These are phyloP conservation scores for Candida maltosa DNA, from an alignment of 805 yeast genomes.

Conservation along the genomic window DNA sequence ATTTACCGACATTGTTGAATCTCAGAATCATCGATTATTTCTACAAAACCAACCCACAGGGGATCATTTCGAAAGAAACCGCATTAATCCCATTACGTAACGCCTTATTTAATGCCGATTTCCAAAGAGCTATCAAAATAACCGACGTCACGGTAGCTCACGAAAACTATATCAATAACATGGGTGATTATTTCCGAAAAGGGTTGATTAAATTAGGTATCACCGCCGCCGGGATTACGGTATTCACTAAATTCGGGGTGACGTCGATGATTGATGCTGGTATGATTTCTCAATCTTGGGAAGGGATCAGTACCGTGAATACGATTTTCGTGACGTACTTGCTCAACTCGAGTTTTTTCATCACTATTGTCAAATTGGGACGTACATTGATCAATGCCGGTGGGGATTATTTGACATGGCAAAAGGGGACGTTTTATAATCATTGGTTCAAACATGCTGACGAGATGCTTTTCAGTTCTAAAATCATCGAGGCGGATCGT, in stretches of 20 bases:
- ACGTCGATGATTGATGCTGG: conserved; percentile 36
- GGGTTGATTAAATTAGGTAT: conserved; percentile 30
- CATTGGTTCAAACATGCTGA: conserved; percentile 66
- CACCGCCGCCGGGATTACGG: conserved; percentile 29
- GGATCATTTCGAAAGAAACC: conserved; percentile 28
- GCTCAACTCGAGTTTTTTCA: conserved; percentile 38
- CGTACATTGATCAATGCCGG: conserved; percentile 36
- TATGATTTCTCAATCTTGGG: conserved; percentile 35
- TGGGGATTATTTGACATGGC: conserved; percentile 59
- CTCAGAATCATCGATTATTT: conserved; percentile 24
- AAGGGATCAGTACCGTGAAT: conserved; percentile 44
- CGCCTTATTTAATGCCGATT: conserved; percentile 56
- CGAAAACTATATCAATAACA: conserved; percentile 41
- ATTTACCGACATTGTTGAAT: conserved; percentile 28
- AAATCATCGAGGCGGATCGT: conserved; percentile 64
- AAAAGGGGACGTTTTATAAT: conserved; percentile 59
- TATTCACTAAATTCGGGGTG: conserved; percentile 41
- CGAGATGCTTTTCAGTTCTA: conserved; percentile 64
- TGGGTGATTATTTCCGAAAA: conserved; percentile 24
- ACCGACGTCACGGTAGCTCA: conserved; percentile 63
- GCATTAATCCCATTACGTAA: conserved; percentile 65
- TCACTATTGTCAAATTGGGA: conserved; percentile 40
- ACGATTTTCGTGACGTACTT: conserved; percentile 39
- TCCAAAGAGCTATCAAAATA: conserved; percentile 52
- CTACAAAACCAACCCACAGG: conserved; percentile 21